Evolutionary conservation across 2,329 filamentous ascomycete species (phyloP), one percentile per base, ranked within the genome.

Genomic region (Aspergillus sp.): DNA sequence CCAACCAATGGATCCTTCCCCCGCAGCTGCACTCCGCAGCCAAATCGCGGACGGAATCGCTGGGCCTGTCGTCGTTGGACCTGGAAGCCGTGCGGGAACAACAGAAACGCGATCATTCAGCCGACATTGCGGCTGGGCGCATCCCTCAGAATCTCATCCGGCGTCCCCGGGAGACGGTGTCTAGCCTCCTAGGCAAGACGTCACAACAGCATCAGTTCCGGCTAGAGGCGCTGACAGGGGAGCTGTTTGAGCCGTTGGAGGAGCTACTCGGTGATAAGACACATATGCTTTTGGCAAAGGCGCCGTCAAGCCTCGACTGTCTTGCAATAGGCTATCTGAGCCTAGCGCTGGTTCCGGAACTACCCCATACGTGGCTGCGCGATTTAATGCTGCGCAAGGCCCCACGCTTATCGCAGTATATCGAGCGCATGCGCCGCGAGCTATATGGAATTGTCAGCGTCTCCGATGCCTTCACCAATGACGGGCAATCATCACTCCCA

Each of bases 1-100:
- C 95, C 19, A 84, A 93, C 64, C 93, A 93, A 69, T 99, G 95
- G 86, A 90, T 91, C 47, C 83, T 96, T 5, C 93, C 93, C 2
- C 88, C 91, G 0, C 82, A 86, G 59, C 82, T 92, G 57, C 90
- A 93, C 54, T 82, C 87, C 11, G 83, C 87, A 43, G 93, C 93
- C 31, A 85, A 90, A 71, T 78, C 82, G 64, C 85, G 89, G 66
- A 93, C 91, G 9, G 85, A 87, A 59, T 86, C 90, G 68, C 82
- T 92, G 3, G 89, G 89, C 15, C 82, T 94, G 57, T 88, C 87
- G 9, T 84, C 86, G 41, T 79, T 93, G 45, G 90, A 91, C 69
- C 82, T 87, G 38, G 86, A 90, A 70, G 73, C 74, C 4, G 74
- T 76, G 51, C 74, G 78, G 56, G 77, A 82, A 52, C 71, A 74